phyloP scores from a whole-genome alignment of 192 early-diverging fungal species.

The Piromyces finnis region DNA sequence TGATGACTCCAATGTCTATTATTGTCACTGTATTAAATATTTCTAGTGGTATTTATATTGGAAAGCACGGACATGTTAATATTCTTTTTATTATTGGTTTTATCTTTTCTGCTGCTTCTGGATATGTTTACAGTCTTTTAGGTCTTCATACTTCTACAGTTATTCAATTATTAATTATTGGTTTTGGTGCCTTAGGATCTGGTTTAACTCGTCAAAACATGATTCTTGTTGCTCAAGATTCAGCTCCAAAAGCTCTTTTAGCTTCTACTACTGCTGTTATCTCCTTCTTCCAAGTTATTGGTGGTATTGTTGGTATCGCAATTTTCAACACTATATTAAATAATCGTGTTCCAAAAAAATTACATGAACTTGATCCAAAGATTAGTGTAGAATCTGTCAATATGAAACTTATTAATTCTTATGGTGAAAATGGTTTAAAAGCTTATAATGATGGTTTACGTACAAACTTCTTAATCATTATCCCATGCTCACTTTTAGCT shows the following conservation, averaged over 20 bases:
- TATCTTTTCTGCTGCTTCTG: not conserved
- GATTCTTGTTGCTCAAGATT: not conserved
- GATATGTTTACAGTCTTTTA: not conserved
- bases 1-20: not conserved
- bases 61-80: not conserved
- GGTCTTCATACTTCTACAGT: not conserved
- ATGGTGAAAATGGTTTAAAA: not conserved
- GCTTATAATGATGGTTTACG: not conserved
- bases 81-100: not conserved
- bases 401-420: not conserved
- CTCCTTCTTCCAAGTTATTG: not conserved
- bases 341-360: not conserved
- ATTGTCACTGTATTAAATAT: not conserved
- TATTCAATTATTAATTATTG: not conserved
- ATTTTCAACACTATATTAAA: not conserved
- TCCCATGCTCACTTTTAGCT: not conserved
- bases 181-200: not conserved
- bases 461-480: not conserved
- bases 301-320: not conserved
- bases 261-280: not conserved
- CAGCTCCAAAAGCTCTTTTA: not conserved
- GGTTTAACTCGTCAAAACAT: not conserved
- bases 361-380: not conserved
- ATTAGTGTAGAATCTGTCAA: not conserved
- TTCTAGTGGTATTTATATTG: not conserved